phyloP scores from a whole-genome alignment of 2,329 filamentous ascomycete genomes.

The Xylariaceae sp. region DNA sequence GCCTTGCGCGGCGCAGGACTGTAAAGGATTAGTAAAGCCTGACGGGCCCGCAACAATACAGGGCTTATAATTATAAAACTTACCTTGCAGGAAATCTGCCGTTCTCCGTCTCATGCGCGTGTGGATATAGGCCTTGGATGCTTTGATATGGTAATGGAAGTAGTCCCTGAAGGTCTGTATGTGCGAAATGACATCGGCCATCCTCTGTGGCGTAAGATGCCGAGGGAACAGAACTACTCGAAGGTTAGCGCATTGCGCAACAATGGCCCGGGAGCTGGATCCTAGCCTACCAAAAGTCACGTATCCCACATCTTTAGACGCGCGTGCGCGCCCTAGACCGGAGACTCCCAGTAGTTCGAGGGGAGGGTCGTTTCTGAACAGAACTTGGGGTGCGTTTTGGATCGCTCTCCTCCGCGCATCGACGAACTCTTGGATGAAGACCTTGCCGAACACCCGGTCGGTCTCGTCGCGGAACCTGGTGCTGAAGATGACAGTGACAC shows the following conservation, averaged over 20 bases:
- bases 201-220: conserved; percentile 83
- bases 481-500: conserved; percentile 98
- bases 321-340: conserved; percentile 69
- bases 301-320: conserved; percentile 89
- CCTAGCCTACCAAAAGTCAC: conserved; percentile 78
- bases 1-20: conserved; percentile 94
- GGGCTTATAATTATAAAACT: conserved; percentile 28
- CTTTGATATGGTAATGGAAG: conserved; percentile 99
- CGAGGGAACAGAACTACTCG: conserved; percentile 82
- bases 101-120: conserved; percentile 96
- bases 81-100: conserved; percentile 96
- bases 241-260: conserved; percentile 13
- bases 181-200: conserved; percentile 94
- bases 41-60: conserved; percentile 1
- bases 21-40: conserved; percentile 10
- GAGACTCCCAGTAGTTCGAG: conserved; percentile 83
- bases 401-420: conserved; percentile 92
- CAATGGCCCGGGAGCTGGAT: background rate
- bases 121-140: conserved; percentile 98
- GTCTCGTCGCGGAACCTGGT: conserved; percentile 98
- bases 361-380: conserved; percentile 92
- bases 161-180: conserved; percentile 99
- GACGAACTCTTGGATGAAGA: conserved; percentile 98
- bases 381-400: conserved; percentile 95
- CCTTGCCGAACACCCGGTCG: conserved; percentile 93